Evolutionary conservation across 2,329 filamentous ascomycete species (phyloP).

Genomic region (Cercospora citrullina): DNA sequence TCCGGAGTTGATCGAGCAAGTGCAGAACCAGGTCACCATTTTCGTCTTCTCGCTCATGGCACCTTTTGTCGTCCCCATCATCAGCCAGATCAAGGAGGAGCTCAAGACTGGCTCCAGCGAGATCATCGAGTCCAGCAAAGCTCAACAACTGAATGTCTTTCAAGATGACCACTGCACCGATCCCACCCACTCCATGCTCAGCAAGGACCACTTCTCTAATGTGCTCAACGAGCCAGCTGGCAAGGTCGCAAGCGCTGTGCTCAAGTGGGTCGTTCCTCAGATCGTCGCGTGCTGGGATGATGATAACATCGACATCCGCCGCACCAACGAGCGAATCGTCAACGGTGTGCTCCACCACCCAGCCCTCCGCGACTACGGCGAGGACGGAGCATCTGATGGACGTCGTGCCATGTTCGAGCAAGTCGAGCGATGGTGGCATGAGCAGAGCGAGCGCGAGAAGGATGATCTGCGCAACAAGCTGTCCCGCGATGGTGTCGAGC

Average conservation of each 20-base stretch:
- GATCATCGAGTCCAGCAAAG: conserved; percentile 80
- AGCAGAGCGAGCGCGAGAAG: conserved; percentile 62
- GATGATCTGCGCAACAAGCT: conserved; percentile 72
- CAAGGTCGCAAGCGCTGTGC: conserved; percentile 72
- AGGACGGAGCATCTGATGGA: conserved; percentile 70
- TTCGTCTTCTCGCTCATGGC: conserved; percentile 92
- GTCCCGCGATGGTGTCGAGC: conserved; percentile 72
- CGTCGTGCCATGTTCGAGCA: conserved; percentile 75
- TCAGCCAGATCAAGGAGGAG: conserved; percentile 82
- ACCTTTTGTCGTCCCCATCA: conserved; percentile 81
- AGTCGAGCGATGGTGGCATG: conserved; percentile 79
- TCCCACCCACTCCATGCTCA: conserved; percentile 92
- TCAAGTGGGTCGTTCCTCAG: conserved; percentile 83
- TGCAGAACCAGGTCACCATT: conserved; percentile 82
- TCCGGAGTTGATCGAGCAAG: conserved; percentile 79
- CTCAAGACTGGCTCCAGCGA: conserved; percentile 81
- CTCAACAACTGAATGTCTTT: conserved; percentile 86
- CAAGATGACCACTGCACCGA: conserved; percentile 72
- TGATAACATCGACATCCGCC: conserved; percentile 66
- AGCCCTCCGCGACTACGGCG: conserved; percentile 68
- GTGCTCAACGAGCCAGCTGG: conserved; percentile 85
- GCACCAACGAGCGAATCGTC: conserved; percentile 74
- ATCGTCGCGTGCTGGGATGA: conserved; percentile 87
- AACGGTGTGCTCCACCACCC: conserved; percentile 85
- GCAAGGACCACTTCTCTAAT: conserved; percentile 93